Conservation (phyloP, 345 rosid genomes). For the Schrenkiella parvula region DNA sequence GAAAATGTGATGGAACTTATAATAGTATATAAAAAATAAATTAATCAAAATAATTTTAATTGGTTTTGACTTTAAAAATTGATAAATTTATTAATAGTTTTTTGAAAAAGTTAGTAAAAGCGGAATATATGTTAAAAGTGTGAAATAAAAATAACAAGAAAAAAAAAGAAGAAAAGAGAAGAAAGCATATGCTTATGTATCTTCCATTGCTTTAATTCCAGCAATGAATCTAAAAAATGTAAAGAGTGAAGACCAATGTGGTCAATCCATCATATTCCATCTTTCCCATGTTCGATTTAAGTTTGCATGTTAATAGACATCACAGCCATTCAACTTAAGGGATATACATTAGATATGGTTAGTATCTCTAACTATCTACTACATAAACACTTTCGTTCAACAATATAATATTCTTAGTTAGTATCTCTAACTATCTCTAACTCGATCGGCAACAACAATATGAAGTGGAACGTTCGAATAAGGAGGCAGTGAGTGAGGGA, state of each 20-base stretch:
- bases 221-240: constrained; percentile 30
- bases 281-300: constrained; percentile 17
- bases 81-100: too few species aligned
- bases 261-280: constrained; percentile 16
- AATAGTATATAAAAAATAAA: too few species aligned
- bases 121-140: too few species aligned
- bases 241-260: constrained; percentile 20
- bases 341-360: neutral
- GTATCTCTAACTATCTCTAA: too few species aligned
- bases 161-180: constrained; percentile 12
- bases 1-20: too few species aligned
- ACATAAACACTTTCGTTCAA: neutral
- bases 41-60: too few species aligned
- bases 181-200: constrained; percentile 34
- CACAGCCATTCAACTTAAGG: neutral
- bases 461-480: too few species aligned
- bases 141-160: neutral
- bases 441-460: too few species aligned
- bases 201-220: constrained; percentile 33
- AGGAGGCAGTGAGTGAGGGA: too few species aligned
- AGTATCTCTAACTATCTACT: neutral
- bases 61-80: too few species aligned
- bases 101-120: too few species aligned
- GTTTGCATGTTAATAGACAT: constrained; percentile 17
- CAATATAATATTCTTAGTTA: neutral